Percentiles rank a stretch among this genome's conserved stretches.
Evolutionary conservation across 192 early-diverging fungal species (phyloP).

Genomic region (Backusella morwellensis): DNA sequence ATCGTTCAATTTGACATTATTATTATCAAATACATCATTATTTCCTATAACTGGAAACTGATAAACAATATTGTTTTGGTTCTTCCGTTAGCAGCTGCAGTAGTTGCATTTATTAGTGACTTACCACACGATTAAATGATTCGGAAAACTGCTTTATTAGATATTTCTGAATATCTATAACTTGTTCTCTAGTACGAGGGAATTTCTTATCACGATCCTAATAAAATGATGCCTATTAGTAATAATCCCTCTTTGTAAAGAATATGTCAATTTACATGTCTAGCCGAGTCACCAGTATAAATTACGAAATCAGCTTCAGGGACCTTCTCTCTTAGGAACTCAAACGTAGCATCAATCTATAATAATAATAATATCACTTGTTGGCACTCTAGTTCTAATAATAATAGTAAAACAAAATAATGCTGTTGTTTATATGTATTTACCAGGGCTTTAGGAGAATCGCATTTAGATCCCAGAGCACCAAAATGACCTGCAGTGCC

Average conservation of each 20-base stretch:
- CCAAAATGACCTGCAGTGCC: constrained; percentile 41
- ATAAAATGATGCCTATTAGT: not conserved
- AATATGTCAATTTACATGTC: constrained; percentile 30
- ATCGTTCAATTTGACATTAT: constrained; percentile 12
- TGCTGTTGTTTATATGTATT: not conserved
- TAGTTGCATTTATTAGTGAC: not conserved
- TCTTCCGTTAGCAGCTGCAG: not conserved
- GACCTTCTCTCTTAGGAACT: constrained; percentile 22
- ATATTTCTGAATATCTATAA: constrained; percentile 20
- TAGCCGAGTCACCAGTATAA: constrained; percentile 39
- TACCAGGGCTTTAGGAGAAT: constrained; percentile 34
- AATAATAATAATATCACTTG: not conserved
- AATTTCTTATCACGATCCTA: constrained; percentile 24
- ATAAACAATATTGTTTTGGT: not conserved
- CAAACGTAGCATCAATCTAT: constrained; percentile 33
- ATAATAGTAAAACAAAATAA: not conserved
- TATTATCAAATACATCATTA: constrained; percentile 33
- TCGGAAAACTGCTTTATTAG: constrained; percentile 20
- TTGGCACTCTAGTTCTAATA: not conserved
- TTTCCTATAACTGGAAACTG: constrained; percentile 41
- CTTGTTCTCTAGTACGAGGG: constrained; percentile 15
- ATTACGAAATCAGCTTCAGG: constrained; percentile 38
- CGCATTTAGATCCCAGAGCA: constrained; percentile 28
- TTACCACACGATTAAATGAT: constrained; percentile 19
- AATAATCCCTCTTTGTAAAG: constrained; percentile 7